Base-by-base conservation (phyloP, 345 rosid genomes). In the Lepidium africanum region DNA sequence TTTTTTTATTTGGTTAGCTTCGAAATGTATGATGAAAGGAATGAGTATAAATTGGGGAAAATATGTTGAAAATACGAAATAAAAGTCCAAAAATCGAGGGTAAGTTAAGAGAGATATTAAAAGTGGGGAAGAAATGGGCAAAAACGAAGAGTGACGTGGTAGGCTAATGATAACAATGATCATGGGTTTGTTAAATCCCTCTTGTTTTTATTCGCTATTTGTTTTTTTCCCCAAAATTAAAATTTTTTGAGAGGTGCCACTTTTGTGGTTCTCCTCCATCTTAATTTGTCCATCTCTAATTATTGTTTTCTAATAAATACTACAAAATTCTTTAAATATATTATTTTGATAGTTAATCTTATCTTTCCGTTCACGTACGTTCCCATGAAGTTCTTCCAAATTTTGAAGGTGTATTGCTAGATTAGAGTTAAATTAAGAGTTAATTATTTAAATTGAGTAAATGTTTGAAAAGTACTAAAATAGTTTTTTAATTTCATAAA, bases 211-310 rank as follows among this genome's bases (percentile, higher is more conserved):
- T 74, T 63, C 65, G 33, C 45, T 52, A 2, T 41, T 42, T 33
- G 36, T 60, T 67, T 60, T 14, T 59, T 13, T 58, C 23, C 23
- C 23, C n/a, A n/a, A n/a, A n/a, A n/a, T n/a, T n/a, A 74, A 51
- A 27, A 27, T 4, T 25, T 25, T 47, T 30, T 62, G 41, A 60
- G 64, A 45, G 69, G 64, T 74, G 78, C 69, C 78, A 74, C 69
- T 67, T 74, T 74, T 74, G 78, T 69, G 78, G 78, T 62, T 74
- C 69, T 54, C 74, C 59, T 32, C 59, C 51, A 47, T 52, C 72
- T 36, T 53, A 27, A 38, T 10, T 45, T 59, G 7, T 9, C 46
- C 52, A 39, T 61, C 69, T 16, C 74, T 54, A 46, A 5, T 37
- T 52, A 23, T 16, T 15, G 12, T 13, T 43, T 27, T 27, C 0